phyloP scores from a whole-genome alignment of 768 basidiomycete species.

The Podaxis mareebaensis region DNA sequence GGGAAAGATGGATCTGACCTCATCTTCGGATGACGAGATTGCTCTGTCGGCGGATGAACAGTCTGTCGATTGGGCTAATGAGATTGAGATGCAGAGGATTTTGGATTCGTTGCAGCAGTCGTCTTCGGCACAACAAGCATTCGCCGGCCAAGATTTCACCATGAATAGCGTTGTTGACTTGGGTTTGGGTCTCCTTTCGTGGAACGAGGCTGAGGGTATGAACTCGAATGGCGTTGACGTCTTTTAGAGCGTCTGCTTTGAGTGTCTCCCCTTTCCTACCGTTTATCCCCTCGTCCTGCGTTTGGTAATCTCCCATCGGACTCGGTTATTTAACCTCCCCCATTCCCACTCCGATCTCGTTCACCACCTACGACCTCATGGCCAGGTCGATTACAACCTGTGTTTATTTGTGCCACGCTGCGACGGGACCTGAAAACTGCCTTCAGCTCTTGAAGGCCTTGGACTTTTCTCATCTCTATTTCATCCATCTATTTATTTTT shows the following conservation, averaged over 20 bases:
- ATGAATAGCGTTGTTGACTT: background rate
- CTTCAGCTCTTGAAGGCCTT: background rate
- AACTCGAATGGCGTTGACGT: conserved; percentile 19
- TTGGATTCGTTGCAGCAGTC: conserved; percentile 37
- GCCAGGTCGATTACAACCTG: conserved; percentile 3
- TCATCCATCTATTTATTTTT: conserved; percentile 17
- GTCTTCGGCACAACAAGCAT: conserved; percentile 36
- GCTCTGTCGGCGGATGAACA: conserved; percentile 15
- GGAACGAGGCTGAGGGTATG: conserved; percentile 19
- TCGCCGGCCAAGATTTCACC: conserved; percentile 21
- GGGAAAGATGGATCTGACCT: conserved; percentile 22
- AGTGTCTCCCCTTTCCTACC: conserved; percentile 3
- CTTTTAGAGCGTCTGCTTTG: conserved; percentile 13
- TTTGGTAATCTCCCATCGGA: conserved; percentile 10
- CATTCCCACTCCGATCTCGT: background rate
- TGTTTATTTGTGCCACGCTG: background rate
- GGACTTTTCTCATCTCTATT: conserved; percentile 8
- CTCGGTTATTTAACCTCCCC: background rate
- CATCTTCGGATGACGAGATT: conserved; percentile 1
- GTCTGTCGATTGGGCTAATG: conserved; percentile 35
- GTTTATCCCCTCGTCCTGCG: conserved; percentile 8
- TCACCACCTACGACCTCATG: conserved; percentile 7
- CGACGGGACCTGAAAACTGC: background rate
- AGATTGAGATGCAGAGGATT: conserved; percentile 63
- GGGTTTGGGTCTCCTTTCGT: conserved; percentile 9